Conservation (phyloP, 148 eudicot species). For the Talinum fruticosum region DNA sequence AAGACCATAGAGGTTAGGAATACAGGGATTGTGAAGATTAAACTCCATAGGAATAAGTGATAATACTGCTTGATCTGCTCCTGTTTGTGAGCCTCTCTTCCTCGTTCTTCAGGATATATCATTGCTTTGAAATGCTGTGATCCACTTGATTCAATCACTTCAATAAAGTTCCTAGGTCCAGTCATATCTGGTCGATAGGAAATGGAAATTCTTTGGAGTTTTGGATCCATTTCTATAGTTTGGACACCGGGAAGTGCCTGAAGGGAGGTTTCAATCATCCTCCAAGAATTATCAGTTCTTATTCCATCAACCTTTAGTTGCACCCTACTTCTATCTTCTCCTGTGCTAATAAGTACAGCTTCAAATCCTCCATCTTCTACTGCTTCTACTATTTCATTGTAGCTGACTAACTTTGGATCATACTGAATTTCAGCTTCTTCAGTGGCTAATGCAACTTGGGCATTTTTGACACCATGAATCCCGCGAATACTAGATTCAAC, state of each 20-base stretch:
- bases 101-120: conserved; percentile 69
- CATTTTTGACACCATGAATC: conserved; percentile 61
- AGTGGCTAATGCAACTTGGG: conserved; percentile 79
- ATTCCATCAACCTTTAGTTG: conserved; percentile 65
- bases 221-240: conserved; percentile 44
- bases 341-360: conserved; percentile 66
- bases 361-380: conserved; percentile 71
- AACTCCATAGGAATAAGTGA: conserved; percentile 76
- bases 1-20: conserved; percentile 90
- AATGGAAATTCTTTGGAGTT: conserved; percentile 50
- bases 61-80: conserved; percentile 62
- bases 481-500: conserved; percentile 55
- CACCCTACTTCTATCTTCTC: conserved; percentile 67
- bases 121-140: conserved; percentile 54
- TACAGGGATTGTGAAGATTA: conserved; percentile 75
- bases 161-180: conserved; percentile 80
- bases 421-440: conserved; percentile 76
- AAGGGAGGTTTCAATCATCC: conserved; percentile 52
- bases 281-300: conserved; percentile 43
- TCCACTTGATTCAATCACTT: conserved; percentile 67
- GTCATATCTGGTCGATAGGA: conserved; percentile 73
- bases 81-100: conserved; percentile 52
- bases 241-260: conserved; percentile 74
- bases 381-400: conserved; percentile 45
- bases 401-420: conserved; percentile 55